Evolutionary conservation across 176 grass and related monocot species (phyloP).

Genomic region (Oryza meridionalis): DNA sequence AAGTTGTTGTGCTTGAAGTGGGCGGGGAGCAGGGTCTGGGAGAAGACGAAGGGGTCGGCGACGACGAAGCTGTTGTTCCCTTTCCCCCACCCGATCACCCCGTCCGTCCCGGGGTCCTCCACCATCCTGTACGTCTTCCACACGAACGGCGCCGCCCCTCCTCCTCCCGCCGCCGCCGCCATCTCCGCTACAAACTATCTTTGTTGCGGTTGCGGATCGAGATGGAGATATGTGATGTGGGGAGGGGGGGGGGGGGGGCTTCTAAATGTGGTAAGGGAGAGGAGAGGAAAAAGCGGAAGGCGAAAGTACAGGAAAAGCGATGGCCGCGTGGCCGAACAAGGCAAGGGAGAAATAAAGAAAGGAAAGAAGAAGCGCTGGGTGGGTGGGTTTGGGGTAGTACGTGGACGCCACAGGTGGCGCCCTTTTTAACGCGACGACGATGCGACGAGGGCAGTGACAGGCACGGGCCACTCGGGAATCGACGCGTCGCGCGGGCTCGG

Average conservation of each 20-base stretch:
- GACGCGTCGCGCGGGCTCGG: slow-evolving; percentile 32
- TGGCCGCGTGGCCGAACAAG: slow-evolving; percentile 14
- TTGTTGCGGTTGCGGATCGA: neutral
- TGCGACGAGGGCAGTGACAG: neutral
- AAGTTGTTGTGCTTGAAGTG: slow-evolving; percentile 98
- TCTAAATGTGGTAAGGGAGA: slow-evolving; percentile 19
- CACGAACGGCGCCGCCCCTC: slow-evolving; percentile 64
- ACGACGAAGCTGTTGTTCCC: slow-evolving; percentile 82
- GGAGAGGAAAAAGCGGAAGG: neutral
- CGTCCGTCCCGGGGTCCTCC: slow-evolving; percentile 62
- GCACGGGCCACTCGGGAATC: neutral
- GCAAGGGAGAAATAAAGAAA: neutral
- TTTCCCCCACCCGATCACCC: slow-evolving; percentile 66
- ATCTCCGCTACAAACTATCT: neutral
- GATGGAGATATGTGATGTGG: neutral
- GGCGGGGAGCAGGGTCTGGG: slow-evolving; percentile 66
- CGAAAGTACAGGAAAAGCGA: neutral
- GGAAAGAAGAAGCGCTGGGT: neutral
- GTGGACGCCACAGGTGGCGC: neutral
- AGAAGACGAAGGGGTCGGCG: slow-evolving; percentile 71
- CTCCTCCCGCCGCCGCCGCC: neutral
- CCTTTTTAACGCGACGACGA: neutral
- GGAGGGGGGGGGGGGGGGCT: too few relatives aligned
- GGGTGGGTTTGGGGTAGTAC: neutral
- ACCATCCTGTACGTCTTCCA: slow-evolving; percentile 88